phyloP scores from a whole-genome alignment of 345 rosid species.

The Atalantia buxifolia region DNA sequence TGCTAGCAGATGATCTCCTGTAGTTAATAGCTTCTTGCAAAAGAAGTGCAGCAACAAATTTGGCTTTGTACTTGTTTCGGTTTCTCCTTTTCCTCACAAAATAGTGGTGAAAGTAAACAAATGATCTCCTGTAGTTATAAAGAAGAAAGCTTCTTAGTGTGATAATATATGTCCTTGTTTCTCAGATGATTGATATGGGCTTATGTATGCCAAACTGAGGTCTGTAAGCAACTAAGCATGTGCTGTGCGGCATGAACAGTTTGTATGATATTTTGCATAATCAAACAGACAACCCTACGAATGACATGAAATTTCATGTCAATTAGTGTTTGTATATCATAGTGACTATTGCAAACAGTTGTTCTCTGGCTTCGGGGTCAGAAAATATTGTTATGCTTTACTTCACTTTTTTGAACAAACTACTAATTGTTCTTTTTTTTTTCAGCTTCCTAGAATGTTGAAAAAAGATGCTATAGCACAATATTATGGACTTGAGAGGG shows the following conservation, averaged over 20 bases:
- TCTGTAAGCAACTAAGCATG: neutral
- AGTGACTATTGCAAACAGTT: neutral
- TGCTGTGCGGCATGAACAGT: neutral
- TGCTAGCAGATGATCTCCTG: neutral
- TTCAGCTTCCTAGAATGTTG: constrained; percentile 65
- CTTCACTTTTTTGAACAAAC: neutral
- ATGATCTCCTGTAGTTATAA: neutral
- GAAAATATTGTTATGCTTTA: neutral
- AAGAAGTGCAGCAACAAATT: neutral
- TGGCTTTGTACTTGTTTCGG: neutral
- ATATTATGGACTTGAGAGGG: constrained; percentile 68
- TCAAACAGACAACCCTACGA: too few species aligned
- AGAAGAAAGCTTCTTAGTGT: neutral
- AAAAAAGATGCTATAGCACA: constrained; percentile 48
- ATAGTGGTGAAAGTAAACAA: neutral
- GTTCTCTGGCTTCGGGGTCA: neutral
- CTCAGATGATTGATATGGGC: neutral
- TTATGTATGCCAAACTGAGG: neutral
- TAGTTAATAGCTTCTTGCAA: too few species aligned
- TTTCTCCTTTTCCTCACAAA: neutral
- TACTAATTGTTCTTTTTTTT: neutral
- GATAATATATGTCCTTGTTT: neutral
- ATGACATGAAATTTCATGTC: neutral
- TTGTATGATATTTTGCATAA: neutral
- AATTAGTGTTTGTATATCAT: neutral